Conservation (phyloP, 768 basidiomycete species). For the Imleria badia region DNA sequence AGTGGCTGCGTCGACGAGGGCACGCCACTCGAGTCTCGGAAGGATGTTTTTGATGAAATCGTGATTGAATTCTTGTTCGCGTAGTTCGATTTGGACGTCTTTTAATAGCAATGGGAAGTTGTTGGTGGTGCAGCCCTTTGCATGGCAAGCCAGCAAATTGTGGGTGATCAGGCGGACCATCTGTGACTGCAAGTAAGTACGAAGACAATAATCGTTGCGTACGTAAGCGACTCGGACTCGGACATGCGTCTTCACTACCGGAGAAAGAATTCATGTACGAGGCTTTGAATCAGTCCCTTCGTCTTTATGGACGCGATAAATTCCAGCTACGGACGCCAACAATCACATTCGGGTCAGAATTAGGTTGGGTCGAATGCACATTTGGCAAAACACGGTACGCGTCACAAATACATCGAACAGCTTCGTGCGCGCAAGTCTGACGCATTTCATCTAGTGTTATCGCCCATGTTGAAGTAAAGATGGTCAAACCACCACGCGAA, state of each 20-base stretch:
- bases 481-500: slow-evolving; percentile 88
- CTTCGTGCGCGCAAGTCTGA: slow-evolving; percentile 49
- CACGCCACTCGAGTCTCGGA: slow-evolving; percentile 88
- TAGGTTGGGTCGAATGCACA: slow-evolving; percentile 24
- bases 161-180: slow-evolving; percentile 97
- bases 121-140: slow-evolving; percentile 86
- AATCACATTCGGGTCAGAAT: slow-evolving; percentile 47
- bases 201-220: neutral
- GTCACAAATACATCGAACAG: neutral
- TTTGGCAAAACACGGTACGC: slow-evolving; percentile 33
- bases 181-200: too few relatives aligned
- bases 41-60: slow-evolving; percentile 85
- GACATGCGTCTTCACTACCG: slow-evolving; percentile 72
- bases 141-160: slow-evolving; percentile 94
- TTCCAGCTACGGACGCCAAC: slow-evolving; percentile 67
- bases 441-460: slow-evolving; percentile 57
- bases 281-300: slow-evolving; percentile 75
- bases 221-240: slow-evolving; percentile 8
- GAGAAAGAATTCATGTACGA: slow-evolving; percentile 83
- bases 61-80: slow-evolving; percentile 85
- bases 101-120: slow-evolving; percentile 90
- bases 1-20: slow-evolving; percentile 77
- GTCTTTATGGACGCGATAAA: slow-evolving; percentile 75
- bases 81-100: slow-evolving; percentile 76
- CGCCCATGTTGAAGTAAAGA: slow-evolving; percentile 83